Evolutionary conservation across 2,329 filamentous ascomycete species (phyloP).

Genomic region (Bipolaris gigantea): DNA sequence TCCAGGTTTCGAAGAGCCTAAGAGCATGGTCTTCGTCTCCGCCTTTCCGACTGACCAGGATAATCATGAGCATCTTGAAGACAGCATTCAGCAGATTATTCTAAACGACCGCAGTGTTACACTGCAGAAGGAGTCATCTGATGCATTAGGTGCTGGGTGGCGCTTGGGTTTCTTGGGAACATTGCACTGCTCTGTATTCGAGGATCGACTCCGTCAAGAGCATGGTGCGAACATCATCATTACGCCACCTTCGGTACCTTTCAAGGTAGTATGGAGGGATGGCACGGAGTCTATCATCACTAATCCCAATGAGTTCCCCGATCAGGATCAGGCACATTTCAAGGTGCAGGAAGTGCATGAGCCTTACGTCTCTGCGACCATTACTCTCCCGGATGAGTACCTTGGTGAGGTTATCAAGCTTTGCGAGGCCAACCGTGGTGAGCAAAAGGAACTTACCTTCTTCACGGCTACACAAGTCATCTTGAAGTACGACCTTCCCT

Average conservation of each 20-base stretch:
- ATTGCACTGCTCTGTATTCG: slow-evolving; percentile 97
- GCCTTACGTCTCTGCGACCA: slow-evolving; percentile 77
- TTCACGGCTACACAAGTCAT: slow-evolving; percentile 94
- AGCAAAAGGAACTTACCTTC: slow-evolving; percentile 85
- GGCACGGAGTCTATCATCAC: slow-evolving; percentile 78
- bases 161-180: slow-evolving; percentile 94
- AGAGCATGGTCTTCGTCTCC: slow-evolving; percentile 98
- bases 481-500: slow-evolving; percentile 84
- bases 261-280: slow-evolving; percentile 77
- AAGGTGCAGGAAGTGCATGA: slow-evolving; percentile 67
- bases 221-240: slow-evolving; percentile 95
- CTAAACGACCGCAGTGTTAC: slow-evolving; percentile 96
- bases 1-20: slow-evolving; percentile 93
- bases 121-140: slow-evolving; percentile 89
- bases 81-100: slow-evolving; percentile 90
- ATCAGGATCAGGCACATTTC: slow-evolving; percentile 60
- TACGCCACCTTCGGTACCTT: slow-evolving; percentile 92
- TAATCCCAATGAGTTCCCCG: slow-evolving; percentile 87
- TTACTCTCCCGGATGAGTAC: slow-evolving; percentile 92
- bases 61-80: slow-evolving; percentile 83
- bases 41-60: slow-evolving; percentile 92
- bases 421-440: slow-evolving; percentile 85
- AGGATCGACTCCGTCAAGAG: slow-evolving; percentile 91
- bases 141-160: slow-evolving; percentile 92
- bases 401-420: slow-evolving; percentile 93